Evolutionary conservation across 2,329 filamentous ascomycete genomes (phyloP).

Genomic region (Eutypa lata): DNA sequence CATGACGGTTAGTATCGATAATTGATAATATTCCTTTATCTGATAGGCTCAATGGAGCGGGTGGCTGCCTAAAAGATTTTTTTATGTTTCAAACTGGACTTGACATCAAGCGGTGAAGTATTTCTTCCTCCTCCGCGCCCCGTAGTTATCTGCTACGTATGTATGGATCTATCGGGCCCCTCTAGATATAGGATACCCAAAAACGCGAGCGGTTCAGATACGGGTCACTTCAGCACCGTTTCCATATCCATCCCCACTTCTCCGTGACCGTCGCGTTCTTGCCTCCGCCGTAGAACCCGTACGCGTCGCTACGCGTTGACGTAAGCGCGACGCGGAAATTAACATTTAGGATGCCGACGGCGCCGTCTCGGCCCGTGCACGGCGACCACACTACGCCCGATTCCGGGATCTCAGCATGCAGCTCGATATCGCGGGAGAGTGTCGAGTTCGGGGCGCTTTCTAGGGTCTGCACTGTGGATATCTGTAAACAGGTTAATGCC

Average conservation of each 20-base stretch:
- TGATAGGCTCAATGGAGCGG: too few relatives aligned
- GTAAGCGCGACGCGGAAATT: constrained; percentile 20
- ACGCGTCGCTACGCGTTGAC: constrained; percentile 5
- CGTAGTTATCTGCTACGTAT: too few relatives aligned
- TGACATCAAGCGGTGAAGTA: too few relatives aligned
- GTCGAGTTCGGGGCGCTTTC: constrained; percentile 6
- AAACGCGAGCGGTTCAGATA: too few relatives aligned
- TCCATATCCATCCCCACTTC: constrained; percentile 17
- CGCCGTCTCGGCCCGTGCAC: constrained; percentile 5
- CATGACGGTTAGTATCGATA: too few relatives aligned
- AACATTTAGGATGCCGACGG: constrained; percentile 15
- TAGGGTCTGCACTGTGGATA: constrained; percentile 9
- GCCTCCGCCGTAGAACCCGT: constrained; percentile 14
- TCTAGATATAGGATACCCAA: too few relatives aligned
- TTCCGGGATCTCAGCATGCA: constrained; percentile 13
- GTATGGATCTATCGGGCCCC: too few relatives aligned
- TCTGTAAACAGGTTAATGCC: background rate
- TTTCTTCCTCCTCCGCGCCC: too few relatives aligned
- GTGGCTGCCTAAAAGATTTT: too few relatives aligned
- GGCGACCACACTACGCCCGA: constrained; percentile 15
- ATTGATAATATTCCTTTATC: too few relatives aligned
- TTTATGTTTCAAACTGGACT: too few relatives aligned
- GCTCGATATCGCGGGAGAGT: constrained; percentile 6
- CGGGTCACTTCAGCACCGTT: constrained; percentile 14
- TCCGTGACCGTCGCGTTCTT: constrained; percentile 15